Evolutionary conservation across 495 filamentous ascomycete genomes (phyloP).

Genomic region (Lasiosphaeria ovina): DNA sequence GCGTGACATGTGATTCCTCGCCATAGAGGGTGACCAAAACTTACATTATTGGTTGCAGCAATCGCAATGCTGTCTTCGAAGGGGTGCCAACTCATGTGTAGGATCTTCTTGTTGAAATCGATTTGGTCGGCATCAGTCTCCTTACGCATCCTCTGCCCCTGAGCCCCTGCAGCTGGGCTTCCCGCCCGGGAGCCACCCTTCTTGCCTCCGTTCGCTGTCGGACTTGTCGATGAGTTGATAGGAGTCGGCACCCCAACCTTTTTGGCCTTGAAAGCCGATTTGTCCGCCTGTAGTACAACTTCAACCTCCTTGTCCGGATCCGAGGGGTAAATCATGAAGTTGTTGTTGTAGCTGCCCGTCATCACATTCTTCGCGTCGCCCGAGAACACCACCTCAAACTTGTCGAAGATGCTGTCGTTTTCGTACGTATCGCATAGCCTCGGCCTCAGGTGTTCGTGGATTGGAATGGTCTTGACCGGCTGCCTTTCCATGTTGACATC

Average conservation of each 20-base stretch:
- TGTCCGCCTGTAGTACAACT: constrained; percentile 95
- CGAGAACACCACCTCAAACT: constrained; percentile 98
- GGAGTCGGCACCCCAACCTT: constrained; percentile 97
- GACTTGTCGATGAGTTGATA: constrained; percentile 76
- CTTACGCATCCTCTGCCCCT: constrained; percentile 93
- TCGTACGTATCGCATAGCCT: constrained; percentile 97
- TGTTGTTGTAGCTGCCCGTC: constrained; percentile 99
- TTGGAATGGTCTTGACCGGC: constrained; percentile 96
- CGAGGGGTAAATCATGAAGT: constrained; percentile 99
- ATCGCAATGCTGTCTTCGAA: constrained; percentile 99
- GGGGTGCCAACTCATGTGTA: constrained; percentile 99
- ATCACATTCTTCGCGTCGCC: constrained; percentile 98
- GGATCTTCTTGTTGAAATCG: constrained; percentile 99
- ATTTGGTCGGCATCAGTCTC: constrained; percentile 99
- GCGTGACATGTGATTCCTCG: no score
- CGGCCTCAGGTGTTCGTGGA: constrained; percentile 94
- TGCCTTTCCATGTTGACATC: constrained; percentile 98
- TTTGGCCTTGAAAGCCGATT: constrained; percentile 99
- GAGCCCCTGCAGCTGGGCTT: constrained; percentile 79
- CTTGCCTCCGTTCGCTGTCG: constrained; percentile 73
- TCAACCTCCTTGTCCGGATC: constrained; percentile 94
- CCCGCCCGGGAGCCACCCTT: constrained; percentile 79
- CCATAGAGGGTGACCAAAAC: constrained; percentile 30
- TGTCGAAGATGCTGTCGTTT: constrained; percentile 99
- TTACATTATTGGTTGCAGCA: constrained; percentile 98